A percentile compares a stretch with the other conserved stretches of the same genome.
Evolutionary conservation across 116 monocot species (phyloP).

Genomic region (Posidonia oceanica): DNA sequence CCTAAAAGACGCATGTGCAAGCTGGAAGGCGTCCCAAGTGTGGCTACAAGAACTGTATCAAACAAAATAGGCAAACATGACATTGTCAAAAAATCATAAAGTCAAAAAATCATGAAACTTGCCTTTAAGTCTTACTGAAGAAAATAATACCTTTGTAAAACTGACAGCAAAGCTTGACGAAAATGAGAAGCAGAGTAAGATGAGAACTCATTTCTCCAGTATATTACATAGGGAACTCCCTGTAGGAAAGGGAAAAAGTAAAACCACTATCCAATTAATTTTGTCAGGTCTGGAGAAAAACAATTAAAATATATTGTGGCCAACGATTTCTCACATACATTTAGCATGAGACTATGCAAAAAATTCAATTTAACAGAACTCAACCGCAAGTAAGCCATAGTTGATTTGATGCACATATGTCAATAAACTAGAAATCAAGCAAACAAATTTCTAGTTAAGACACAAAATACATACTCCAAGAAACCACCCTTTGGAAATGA

Average conservation of each 20-base stretch:
- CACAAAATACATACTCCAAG: too few relatives aligned
- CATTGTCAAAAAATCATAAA: background rate
- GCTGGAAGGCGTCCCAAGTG: slow-evolving; percentile 84
- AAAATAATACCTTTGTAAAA: slow-evolving; percentile 56
- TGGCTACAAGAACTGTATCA: slow-evolving; percentile 63
- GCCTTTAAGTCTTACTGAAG: background rate
- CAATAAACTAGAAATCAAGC: too few relatives aligned
- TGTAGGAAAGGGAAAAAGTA: slow-evolving; percentile 11
- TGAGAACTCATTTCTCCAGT: slow-evolving; percentile 70
- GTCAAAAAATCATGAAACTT: background rate
- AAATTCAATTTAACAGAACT: background rate
- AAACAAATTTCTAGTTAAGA: too few relatives aligned
- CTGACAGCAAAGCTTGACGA: slow-evolving; percentile 58
- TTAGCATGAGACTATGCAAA: background rate
- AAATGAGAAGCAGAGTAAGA: slow-evolving; percentile 64
- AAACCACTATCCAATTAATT: slow-evolving; percentile 2
- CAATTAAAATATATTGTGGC: background rate
- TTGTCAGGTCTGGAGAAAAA: background rate
- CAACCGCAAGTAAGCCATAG: too few relatives aligned
- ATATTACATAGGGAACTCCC: slow-evolving; percentile 84
- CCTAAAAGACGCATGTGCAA: slow-evolving; percentile 71
- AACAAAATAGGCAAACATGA: slow-evolving; percentile 10
- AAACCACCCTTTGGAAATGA: too few relatives aligned
- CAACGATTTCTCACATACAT: background rate
- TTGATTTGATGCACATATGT: too few relatives aligned